A percentile compares a stretch with the other conserved stretches of the same genome.
These are phyloP conservation scores for Rhodomyrtus tomentosa DNA, from an alignment of 345 rosid genomes.

Conservation along the genomic window DNA sequence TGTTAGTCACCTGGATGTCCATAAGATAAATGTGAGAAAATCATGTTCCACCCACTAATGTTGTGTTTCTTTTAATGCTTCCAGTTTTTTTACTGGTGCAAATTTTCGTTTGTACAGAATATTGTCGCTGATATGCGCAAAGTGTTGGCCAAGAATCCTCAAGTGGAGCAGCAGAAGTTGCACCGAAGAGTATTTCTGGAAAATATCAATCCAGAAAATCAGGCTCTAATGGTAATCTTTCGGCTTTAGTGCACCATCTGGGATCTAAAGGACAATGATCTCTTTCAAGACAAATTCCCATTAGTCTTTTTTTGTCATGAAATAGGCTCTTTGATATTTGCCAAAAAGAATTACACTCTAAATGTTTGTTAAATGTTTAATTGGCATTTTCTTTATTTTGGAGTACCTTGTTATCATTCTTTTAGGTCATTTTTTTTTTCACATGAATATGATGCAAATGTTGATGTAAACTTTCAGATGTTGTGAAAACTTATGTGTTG, in stretches of 20 bases:
- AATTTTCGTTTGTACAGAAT: slow-evolving; percentile 25
- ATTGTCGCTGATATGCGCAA: slow-evolving; percentile 94
- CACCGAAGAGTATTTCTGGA: slow-evolving; percentile 91
- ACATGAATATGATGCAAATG: neutral
- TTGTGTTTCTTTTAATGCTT: neutral
- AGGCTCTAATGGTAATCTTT: slow-evolving; percentile 60
- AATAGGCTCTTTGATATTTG: neutral
- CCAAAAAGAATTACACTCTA: neutral
- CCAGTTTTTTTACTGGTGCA: neutral
- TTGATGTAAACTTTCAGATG: neutral
- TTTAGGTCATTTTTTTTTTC: neutral
- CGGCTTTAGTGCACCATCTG: neutral
- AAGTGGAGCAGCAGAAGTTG: slow-evolving; percentile 85
- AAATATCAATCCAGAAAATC: slow-evolving; percentile 56
- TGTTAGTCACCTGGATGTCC: slow-evolving; percentile 85
- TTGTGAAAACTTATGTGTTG: neutral
- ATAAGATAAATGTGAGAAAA: slow-evolving; percentile 66
- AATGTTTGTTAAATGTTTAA: neutral
- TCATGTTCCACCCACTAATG: neutral
- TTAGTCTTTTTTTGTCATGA: neutral
- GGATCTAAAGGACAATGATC: neutral
- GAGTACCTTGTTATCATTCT: neutral
- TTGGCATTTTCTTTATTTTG: neutral
- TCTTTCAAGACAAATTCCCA: neutral
- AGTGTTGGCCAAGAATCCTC: slow-evolving; percentile 89